phyloP scores from a whole-genome alignment of 352 stramenopile genomes.

The Pythium aristosporum region DNA sequence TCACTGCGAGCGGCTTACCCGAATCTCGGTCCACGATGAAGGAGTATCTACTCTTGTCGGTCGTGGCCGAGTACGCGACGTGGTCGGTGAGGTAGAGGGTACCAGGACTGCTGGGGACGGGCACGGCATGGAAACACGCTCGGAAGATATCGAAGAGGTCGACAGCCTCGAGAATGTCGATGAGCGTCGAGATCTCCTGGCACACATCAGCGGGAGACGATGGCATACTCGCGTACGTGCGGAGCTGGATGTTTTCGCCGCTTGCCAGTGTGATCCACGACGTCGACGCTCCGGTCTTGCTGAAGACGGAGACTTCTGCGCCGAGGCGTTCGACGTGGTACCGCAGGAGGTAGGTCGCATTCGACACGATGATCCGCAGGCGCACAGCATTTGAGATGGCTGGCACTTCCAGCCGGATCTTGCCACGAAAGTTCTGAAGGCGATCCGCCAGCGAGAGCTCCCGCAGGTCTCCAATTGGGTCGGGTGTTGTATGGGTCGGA shows the following conservation, averaged over 20 bases:
- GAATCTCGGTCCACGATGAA: conserved; percentile 43
- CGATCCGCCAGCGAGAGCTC: conserved; percentile 36
- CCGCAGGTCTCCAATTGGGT: conserved; percentile 14
- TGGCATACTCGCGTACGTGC: conserved; percentile 27
- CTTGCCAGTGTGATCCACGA: conserved; percentile 48
- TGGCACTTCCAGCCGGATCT: conserved; percentile 42
- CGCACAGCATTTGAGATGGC: conserved; percentile 19
- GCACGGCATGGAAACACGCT: conserved; percentile 22
- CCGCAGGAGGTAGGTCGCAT: conserved; percentile 39
- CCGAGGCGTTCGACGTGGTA: conserved; percentile 40
- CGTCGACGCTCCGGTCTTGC: conserved; percentile 35
- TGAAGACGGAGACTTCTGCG: conserved; percentile 47
- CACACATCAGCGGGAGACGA: conserved; percentile 14
- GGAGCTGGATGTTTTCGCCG: conserved; percentile 40
- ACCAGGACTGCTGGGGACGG: conserved; percentile 9
- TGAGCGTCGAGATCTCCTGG: conserved; percentile 35
- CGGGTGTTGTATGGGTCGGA: not conserved
- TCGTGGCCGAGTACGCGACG: conserved; percentile 24
- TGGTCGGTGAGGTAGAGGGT: conserved; percentile 18
- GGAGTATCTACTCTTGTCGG: conserved; percentile 44
- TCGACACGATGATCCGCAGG: conserved; percentile 35
- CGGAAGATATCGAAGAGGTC: conserved; percentile 48
- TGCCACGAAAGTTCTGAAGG: conserved; percentile 46
- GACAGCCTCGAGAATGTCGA: conserved; percentile 46
- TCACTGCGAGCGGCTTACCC: conserved; percentile 37